A percentile compares a stretch with the other conserved stretches of the same genome.
These are phyloP conservation scores for Fusarium bactridioides DNA, from an alignment of 2,329 filamentous ascomycete species.

Conservation along the genomic window DNA sequence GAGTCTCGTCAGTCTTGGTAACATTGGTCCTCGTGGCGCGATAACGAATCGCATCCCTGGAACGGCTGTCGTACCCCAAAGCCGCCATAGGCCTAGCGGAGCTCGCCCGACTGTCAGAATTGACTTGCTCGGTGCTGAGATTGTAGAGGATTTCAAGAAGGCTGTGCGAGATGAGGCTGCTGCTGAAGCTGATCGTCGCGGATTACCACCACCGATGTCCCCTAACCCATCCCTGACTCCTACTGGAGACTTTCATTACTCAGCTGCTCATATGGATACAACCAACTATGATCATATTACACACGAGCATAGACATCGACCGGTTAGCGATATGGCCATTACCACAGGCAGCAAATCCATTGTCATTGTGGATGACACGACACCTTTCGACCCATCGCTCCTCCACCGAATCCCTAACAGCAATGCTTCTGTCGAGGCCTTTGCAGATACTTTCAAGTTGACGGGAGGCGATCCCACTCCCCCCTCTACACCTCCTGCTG, in stretches of 20 bases:
- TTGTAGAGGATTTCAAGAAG: conserved; percentile 80
- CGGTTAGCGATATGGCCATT: conserved; percentile 64
- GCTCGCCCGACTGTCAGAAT: conserved; percentile 69
- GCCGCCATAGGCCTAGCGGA: conserved; percentile 54
- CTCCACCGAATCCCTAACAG: conserved; percentile 58
- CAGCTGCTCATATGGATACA: conserved; percentile 54
- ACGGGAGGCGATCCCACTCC: conserved; percentile 64
- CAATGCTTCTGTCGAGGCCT: conserved; percentile 59
- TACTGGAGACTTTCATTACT: conserved; percentile 50
- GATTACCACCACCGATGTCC: conserved; percentile 17
- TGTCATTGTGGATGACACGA: conserved; percentile 80
- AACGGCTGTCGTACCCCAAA: conserved; percentile 67
- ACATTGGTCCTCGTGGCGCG: conserved; percentile 59
- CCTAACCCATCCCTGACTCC: conserved; percentile 41
- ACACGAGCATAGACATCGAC: conserved; percentile 48
- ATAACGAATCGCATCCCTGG: conserved; percentile 67
- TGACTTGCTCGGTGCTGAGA: conserved; percentile 81
- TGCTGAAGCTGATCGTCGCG: conserved; percentile 44
- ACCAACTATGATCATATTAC: conserved; percentile 47
- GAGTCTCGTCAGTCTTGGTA: conserved; percentile 57
- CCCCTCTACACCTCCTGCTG: conserved; percentile 66
- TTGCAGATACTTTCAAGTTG: conserved; percentile 60
- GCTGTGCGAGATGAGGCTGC: conserved; percentile 73
- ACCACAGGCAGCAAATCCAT: conserved; percentile 90
- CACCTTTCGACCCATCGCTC: conserved; percentile 56